Conservation (phyloP, 2,329 filamentous ascomycete genomes). For the Pseudocercospora vitis region DNA sequence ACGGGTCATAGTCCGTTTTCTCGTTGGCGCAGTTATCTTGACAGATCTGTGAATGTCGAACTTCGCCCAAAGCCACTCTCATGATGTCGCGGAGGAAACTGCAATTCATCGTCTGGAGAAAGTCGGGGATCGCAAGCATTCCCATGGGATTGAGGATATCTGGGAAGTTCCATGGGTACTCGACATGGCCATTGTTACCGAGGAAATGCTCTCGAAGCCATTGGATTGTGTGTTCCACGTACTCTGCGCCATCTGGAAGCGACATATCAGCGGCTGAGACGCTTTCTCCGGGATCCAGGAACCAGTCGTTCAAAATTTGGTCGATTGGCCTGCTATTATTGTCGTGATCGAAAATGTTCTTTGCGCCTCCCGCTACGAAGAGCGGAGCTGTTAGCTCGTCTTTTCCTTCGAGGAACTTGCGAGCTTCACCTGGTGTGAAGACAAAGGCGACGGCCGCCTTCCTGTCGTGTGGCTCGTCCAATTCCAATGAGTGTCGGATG, state of each 20-base stretch:
- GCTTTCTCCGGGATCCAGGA: slow-evolving; percentile 8
- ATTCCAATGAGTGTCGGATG: background rate
- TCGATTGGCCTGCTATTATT: slow-evolving; percentile 13
- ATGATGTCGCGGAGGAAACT: slow-evolving; percentile 20
- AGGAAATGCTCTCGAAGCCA: background rate
- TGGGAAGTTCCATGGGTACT: slow-evolving; percentile 22
- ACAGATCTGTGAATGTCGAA: slow-evolving; percentile 6
- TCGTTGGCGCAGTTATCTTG: slow-evolving; percentile 1
- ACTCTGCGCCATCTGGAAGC: background rate
- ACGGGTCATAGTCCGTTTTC: background rate
- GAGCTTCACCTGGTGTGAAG: slow-evolving; percentile 9
- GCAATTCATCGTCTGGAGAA: slow-evolving; percentile 14
- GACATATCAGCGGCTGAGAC: background rate
- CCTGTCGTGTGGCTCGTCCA: background rate
- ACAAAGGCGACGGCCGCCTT: slow-evolving; percentile 6
- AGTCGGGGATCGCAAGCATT: slow-evolving; percentile 12
- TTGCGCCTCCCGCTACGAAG: slow-evolving; percentile 17
- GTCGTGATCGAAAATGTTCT: slow-evolving; percentile 9
- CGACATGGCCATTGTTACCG: background rate
- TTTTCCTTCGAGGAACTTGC: slow-evolving; percentile 9
- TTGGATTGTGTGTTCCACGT: background rate
- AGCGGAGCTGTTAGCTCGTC: slow-evolving; percentile 11
- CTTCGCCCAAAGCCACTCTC: background rate
- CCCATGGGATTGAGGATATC: slow-evolving; percentile 19
- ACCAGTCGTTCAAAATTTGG: slow-evolving; percentile 15